Evolutionary conservation across 192 early-diverging fungal species (phyloP), one percentile per base, ranked within the genome.

Genomic region (Entomortierella chlamydospora): DNA sequence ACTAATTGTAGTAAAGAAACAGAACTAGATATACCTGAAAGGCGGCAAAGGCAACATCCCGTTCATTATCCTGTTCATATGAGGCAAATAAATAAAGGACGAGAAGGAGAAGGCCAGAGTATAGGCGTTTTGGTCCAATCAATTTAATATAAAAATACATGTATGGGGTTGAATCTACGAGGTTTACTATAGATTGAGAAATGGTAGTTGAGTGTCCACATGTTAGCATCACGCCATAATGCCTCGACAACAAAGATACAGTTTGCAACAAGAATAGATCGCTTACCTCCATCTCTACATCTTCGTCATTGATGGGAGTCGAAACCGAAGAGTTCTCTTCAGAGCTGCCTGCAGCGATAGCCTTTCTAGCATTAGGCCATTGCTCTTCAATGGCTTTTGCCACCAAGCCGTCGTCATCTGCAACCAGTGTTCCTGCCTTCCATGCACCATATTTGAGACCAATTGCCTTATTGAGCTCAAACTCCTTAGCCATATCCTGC

Each of bases 361-460:
- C 29, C 29, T 73, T 73, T 26, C 62, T 57, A 65, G 68, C 56
- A 42, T 66, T 70, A 12, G 76, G 76, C 76, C 76, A 79, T 23
- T 64, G 61, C 50, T 83, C 74, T 30, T 83, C 69, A 57, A 83
- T 73, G 5, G 76, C 76, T 43, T 83, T 83, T 30, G 76, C 65
- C 8, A 96, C 94, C 53, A 82, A 73, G 2, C 94, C 94, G 25
- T 93, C 91, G 64, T 95, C 95, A 70, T 97, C 94, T 45, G 91
- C 92, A 5, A 97, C 93, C 34, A 96, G 78, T 12, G 86, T 88
- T 33, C 93, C 92, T 41, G 86, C 86, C 60, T 95, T 95, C 95
- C 94, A 97, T 43, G 87, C 83, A 7, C 89, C 90, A 67, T 88
- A 84, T 61, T 88, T 86, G 41, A 93, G 67, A 17, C 93, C 95